Base-by-base conservation (phyloP, 495 filamentous ascomycete species). In the Aspergillus incahuasiensis region DNA sequence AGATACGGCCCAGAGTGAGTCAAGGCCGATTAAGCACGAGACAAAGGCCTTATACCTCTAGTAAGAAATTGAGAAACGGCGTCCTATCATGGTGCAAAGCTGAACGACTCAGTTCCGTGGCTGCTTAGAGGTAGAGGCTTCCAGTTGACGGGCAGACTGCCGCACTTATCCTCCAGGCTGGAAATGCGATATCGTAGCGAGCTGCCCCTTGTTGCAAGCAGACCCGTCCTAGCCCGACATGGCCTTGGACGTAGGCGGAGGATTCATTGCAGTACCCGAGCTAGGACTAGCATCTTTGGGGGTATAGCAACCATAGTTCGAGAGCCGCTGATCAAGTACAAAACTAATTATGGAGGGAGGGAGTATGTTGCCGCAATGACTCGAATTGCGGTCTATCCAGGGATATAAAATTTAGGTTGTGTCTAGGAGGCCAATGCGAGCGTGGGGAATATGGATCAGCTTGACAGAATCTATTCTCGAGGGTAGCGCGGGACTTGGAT, bases 171-270 rank as follows among this genome's bases (percentile, higher is more conserved):
- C 40, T 24, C 22, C 42, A 2, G 25, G 7, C 38, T 15, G 28
- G n/a, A 28, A 38, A 49, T 52, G 40, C 25, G 50, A 48, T 38
- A 35, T 38, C 24, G 43, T 28, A 43, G 19, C 25, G 4, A 47
- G 30, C 50, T 13, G 50, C 54, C 59, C 59, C 54, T 54, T 61
- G 54, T 50, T 30, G 21, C 41, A 34, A 30, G 28, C 34, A 30
- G 35, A 32, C 13, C 45, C 20, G 16, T n/a, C 13, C 32, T 56
- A 5, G 24, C 11, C 35, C 35, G 24, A 56, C 39, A 42, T 16
- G 25, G 48, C 22, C 0, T 12, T 20, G 24, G 8, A 35, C 18
- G 40, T 25, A 44, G 38, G 21, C 25, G 34, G 20, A 35, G 32
- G 25, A 30, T 12, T 41, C 6, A 18, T 18, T 32, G 54, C 54